Evolutionary conservation across 106 monocot species (phyloP).

Genomic region (Posidonia australis): DNA sequence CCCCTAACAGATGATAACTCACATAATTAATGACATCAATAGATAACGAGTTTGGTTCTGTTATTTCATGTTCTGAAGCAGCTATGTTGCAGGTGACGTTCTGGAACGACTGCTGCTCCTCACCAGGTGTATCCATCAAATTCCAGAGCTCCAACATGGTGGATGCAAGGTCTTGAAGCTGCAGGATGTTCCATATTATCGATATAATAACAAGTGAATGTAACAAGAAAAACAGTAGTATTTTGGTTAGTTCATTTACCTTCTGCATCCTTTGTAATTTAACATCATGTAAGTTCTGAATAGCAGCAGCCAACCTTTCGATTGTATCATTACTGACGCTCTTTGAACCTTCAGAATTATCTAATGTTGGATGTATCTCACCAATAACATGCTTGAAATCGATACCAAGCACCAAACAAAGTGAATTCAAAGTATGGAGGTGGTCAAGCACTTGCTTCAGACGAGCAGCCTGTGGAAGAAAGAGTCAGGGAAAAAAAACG

Average conservation of each 20-base stretch:
- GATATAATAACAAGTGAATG: no score
- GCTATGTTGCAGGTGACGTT: constrained; percentile 32
- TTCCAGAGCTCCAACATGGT: constrained; percentile 32
- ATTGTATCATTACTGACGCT: constrained; percentile 43
- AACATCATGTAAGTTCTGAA: constrained; percentile 36
- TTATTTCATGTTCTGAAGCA: constrained; percentile 30
- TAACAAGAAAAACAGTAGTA: background rate
- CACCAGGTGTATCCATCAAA: constrained; percentile 35
- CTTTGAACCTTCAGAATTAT: constrained; percentile 25
- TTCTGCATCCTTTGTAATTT: constrained; percentile 55
- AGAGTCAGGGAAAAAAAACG: constrained; percentile 8
- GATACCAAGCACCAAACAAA: constrained; percentile 46
- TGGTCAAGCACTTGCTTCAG: constrained; percentile 35
- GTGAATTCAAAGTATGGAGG: constrained; percentile 30
- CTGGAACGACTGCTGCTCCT: constrained; percentile 33
- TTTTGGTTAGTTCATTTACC: constrained; percentile 16
- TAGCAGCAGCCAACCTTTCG: constrained; percentile 26
- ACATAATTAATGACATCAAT: constrained; percentile 22
- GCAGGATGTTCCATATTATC: background rate
- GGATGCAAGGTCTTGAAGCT: constrained; percentile 38
- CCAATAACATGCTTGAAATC: constrained; percentile 37
- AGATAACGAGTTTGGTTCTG: constrained; percentile 12
- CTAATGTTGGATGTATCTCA: constrained; percentile 36
- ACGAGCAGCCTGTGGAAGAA: constrained; percentile 26
- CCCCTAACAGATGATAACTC: constrained; percentile 2